A percentile compares a stretch with the other conserved stretches of the same genome.
These are phyloP conservation scores for Suillus decipiens DNA, from an alignment of 768 basidiomycete genomes.

Conservation along the genomic window DNA sequence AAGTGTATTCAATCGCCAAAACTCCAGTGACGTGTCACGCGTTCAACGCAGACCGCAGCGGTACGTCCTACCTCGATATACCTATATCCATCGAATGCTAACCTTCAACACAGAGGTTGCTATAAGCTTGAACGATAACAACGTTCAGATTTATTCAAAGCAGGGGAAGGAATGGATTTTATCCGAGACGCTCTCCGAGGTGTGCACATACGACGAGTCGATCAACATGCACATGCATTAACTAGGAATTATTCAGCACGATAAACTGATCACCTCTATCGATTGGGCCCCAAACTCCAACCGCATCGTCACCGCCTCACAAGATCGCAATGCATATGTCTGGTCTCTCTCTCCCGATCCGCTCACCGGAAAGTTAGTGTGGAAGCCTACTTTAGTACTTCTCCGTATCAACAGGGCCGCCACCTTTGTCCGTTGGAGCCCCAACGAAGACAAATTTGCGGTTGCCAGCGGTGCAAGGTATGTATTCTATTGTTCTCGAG, in stretches of 20 bases:
- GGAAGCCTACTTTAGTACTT: constrained; percentile 97
- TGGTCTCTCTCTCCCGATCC: constrained; percentile 86
- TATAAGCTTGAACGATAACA: constrained; percentile 87
- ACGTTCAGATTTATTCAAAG: constrained; percentile 77
- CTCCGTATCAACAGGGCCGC: constrained; percentile 95
- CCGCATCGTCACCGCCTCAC: constrained; percentile 97
- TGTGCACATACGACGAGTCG: constrained; percentile 31
- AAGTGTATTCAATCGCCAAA: constrained; percentile 78
- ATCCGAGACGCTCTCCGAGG: constrained; percentile 84
- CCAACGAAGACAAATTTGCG: constrained; percentile 97
- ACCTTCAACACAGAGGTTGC: constrained; percentile 70
- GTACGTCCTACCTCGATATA: constrained; percentile 50
- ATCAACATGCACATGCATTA: not conserved
- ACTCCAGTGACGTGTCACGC: constrained; percentile 86
- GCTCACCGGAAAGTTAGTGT: constrained; percentile 66
- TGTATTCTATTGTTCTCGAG: constrained; percentile 14
- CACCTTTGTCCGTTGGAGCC: constrained; percentile 94
- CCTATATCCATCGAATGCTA: not conserved
- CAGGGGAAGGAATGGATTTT: constrained; percentile 68
- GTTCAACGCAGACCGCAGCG: constrained; percentile 85
- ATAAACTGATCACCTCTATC: constrained; percentile 96
- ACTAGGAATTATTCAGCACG: constrained; percentile 64
- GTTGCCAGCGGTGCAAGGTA: constrained; percentile 96
- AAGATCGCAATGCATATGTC: constrained; percentile 98
- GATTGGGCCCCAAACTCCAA: constrained; percentile 98